These are phyloP conservation scores for Grifola frondosa DNA, from an alignment of 1,284 basidiomycete genomes.

Conservation along the genomic window DNA sequence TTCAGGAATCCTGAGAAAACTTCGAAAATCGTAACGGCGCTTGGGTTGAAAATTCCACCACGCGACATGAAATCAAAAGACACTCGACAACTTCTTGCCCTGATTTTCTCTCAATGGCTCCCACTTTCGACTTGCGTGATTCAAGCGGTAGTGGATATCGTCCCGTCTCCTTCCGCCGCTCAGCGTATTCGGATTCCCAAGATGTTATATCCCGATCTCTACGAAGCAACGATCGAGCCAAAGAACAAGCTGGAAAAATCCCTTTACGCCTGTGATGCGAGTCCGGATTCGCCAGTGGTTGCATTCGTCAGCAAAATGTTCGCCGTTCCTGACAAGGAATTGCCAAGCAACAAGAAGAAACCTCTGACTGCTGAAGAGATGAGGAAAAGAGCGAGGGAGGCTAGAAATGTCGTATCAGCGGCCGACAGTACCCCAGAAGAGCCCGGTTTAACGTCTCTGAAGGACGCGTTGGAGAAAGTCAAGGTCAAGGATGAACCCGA, in stretches of 20 bases:
- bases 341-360: conserved; percentile 84
- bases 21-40: conserved; percentile 82
- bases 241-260: conserved; percentile 82
- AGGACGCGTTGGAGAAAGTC: conserved; percentile 22
- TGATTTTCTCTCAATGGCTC: conserved; percentile 96
- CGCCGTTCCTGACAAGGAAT: conserved; percentile 75
- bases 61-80: conserved; percentile 95
- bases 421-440: conserved; percentile 30
- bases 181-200: conserved; percentile 86
- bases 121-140: conserved; percentile 93
- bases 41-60: conserved; percentile 83
- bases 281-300: conserved; percentile 60
- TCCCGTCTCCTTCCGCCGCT: conserved; percentile 84
- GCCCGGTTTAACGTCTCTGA: conserved; percentile 19
- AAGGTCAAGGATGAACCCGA: conserved; percentile 23
- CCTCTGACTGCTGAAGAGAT: conserved; percentile 86
- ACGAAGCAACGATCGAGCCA: conserved; percentile 55
- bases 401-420: conserved; percentile 50
- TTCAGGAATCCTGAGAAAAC: conserved; percentile 85
- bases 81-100: conserved; percentile 75
- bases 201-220: conserved; percentile 87
- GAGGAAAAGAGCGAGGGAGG: conserved; percentile 66
- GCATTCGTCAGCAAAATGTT: conserved; percentile 99
- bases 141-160: conserved; percentile 88
- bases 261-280: conserved; percentile 75